Evolutionary conservation across 495 filamentous ascomycete genomes (phyloP), one percentile per base, ranked within the genome.

Genomic region (Venustampulla echinocandica): DNA sequence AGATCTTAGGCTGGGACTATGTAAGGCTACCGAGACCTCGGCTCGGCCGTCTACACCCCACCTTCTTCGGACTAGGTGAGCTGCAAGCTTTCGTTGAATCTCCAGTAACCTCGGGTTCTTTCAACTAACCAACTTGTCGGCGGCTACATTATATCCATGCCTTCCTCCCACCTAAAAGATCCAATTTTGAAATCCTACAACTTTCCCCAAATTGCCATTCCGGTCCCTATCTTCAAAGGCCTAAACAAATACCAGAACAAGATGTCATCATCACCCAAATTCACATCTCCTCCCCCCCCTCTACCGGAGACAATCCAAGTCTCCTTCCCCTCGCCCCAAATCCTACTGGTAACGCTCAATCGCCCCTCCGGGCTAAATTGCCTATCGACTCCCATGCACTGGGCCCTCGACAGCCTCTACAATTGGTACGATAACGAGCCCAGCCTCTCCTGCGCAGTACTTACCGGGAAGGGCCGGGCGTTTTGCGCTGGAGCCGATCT

Each of bases 261-360:
- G n/a, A n/a, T n/a, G n/a, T n/a, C n/a, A n/a, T 37, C 37, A 14
- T 25, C 33, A 3, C 32, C 37, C 10, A 41, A 22, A 13, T 57
- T 57, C 47, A 48, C 9, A 11, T 42, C 41, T 27, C 54, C 46
- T 21, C 54, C 54, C 0, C 54, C 54, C 11, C n/a, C 46, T 18
- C 34, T 37, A 6, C 34, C 11, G 40, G 53, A 5, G 10, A 44
- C 21, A 22, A 47, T 35, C 30, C 49, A 9, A 25, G 44, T 81
- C 51, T 66, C 74, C 44, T 81, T 77, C 60, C 81, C 80, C 0
- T 48, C 56, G 1, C 69, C 69, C 2, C 62, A 74, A 49, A 65
- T 81, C 53, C 68, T 84, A 6, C 70, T 82, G 35, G 66, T 79
- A 21, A 82, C 78, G 0, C 69, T 85, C 61, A 77, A 79, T 64